phyloP scores from a whole-genome alignment of 2,329 filamentous ascomycete species.

The Cadophora sp. region DNA sequence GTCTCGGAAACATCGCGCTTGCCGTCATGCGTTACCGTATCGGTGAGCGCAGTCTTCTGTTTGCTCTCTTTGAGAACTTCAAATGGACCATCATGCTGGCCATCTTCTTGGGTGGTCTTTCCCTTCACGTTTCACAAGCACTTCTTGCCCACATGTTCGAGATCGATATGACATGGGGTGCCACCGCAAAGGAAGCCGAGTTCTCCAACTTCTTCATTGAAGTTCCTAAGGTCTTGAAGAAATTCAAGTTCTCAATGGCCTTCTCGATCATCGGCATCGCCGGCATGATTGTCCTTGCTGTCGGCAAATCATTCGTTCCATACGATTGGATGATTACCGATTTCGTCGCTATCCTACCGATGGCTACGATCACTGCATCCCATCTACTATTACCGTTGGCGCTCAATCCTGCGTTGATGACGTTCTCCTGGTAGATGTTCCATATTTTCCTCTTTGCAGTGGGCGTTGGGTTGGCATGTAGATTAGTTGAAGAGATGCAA shows the following conservation, averaged over 20 bases:
- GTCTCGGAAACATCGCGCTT: conserved; percentile 74
- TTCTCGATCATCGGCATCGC: conserved; percentile 64
- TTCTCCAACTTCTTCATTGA: conserved; percentile 87
- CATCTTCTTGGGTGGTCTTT: conserved; percentile 83
- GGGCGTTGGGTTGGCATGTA: conserved; percentile 2
- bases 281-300: conserved; percentile 47
- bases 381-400: conserved; percentile 76
- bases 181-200: conserved; percentile 83
- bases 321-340: conserved; percentile 70
- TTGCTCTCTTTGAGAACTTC: conserved; percentile 67
- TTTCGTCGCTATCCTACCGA: conserved; percentile 78
- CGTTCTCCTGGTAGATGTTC: conserved; percentile 70
- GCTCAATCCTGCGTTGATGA: conserved; percentile 81
- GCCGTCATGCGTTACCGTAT: conserved; percentile 76
- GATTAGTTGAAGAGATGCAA: conserved; percentile 3
- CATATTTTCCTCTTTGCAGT: conserved; percentile 1
- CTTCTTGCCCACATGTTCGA: conserved; percentile 84
- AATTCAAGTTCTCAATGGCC: conserved; percentile 71
- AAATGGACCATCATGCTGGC: conserved; percentile 78
- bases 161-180: conserved; percentile 86
- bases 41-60: conserved; percentile 66
- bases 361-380: conserved; percentile 72
- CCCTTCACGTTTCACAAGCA: conserved; percentile 81
- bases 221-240: conserved; percentile 77
- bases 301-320: conserved; percentile 61